Evolutionary conservation across 352 stramenopile genomes (phyloP).

Genomic region (Halophytophthora batemanensis): DNA sequence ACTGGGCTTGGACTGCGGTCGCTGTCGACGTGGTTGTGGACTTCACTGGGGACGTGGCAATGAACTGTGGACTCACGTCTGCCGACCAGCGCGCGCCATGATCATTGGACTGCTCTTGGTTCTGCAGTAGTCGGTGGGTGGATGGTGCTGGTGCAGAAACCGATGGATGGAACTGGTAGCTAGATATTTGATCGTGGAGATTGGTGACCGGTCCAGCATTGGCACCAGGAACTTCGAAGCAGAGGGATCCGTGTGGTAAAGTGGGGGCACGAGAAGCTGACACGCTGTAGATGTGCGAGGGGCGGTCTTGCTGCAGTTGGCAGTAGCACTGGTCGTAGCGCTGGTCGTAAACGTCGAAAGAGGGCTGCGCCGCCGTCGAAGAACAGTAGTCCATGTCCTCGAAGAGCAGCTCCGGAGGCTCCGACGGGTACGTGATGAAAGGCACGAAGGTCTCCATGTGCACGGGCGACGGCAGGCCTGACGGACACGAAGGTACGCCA

Average conservation of each 20-base stretch:
- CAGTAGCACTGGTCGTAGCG: slow-evolving; percentile 12
- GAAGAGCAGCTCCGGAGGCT: slow-evolving; percentile 38
- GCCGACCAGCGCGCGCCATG: slow-evolving; percentile 12
- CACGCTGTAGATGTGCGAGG: slow-evolving; percentile 19
- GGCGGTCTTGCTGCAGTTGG: slow-evolving; percentile 10
- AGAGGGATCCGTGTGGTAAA: slow-evolving; percentile 8
- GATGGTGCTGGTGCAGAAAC: slow-evolving; percentile 4
- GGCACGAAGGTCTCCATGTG: slow-evolving; percentile 44
- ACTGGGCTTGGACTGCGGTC: neutral
- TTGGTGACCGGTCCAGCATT: slow-evolving; percentile 6
- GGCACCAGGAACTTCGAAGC: slow-evolving; percentile 10
- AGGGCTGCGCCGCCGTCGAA: slow-evolving; percentile 4
- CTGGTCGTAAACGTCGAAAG: slow-evolving; percentile 15
- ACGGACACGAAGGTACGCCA: slow-evolving; percentile 13
- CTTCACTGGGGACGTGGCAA: slow-evolving; percentile 8
- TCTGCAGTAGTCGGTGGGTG: slow-evolving; percentile 18
- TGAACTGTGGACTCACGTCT: slow-evolving; percentile 11
- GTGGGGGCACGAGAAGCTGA: slow-evolving; percentile 4
- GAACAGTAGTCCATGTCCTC: slow-evolving; percentile 30
- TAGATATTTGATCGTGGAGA: slow-evolving; percentile 11
- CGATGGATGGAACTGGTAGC: slow-evolving; percentile 18
- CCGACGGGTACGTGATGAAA: slow-evolving; percentile 26
- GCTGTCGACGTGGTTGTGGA: slow-evolving; percentile 6
- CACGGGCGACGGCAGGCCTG: slow-evolving; percentile 22
- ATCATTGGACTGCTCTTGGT: slow-evolving; percentile 9